Conservation (phyloP, 2,329 filamentous ascomycete genomes). For the Pleurostoma richardsiae region DNA sequence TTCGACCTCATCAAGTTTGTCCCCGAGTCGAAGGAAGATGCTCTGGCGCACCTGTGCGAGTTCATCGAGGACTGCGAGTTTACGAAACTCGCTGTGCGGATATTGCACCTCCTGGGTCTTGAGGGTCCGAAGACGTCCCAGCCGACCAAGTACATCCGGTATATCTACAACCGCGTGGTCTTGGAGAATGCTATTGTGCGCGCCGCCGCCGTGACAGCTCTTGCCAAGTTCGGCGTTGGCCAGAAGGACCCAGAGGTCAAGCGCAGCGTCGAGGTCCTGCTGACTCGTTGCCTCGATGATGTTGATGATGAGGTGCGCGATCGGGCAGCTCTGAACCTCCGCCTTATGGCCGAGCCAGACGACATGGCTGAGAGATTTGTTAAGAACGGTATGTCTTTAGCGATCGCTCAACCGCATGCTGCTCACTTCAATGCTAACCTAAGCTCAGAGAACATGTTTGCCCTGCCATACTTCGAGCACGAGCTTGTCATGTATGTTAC, state of each 20-base stretch:
- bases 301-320: conserved; percentile 97
- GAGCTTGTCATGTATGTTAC: conserved; percentile 98
- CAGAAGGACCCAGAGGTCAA: conserved; percentile 97
- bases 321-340: conserved; percentile 85
- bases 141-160: conserved; percentile 97
- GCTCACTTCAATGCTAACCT: conserved; percentile 19
- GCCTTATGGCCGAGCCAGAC: conserved; percentile 88
- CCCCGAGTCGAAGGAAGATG: conserved; percentile 75
- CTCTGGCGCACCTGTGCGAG: conserved; percentile 91
- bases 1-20: conserved; percentile 99
- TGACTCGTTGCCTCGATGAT: conserved; percentile 91
- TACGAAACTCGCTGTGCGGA: conserved; percentile 92
- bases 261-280: conserved; percentile 86
- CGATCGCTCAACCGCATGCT: no score
- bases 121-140: conserved; percentile 94
- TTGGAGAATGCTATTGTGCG: conserved; percentile 94
- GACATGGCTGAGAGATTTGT: conserved; percentile 83
- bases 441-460: conserved; percentile 80
- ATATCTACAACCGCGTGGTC: conserved; percentile 98
- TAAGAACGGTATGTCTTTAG: conserved; percentile 68
- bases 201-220: conserved; percentile 88
- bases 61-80: conserved; percentile 99
- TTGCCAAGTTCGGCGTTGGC: conserved; percentile 95
- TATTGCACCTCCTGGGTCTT: conserved; percentile 86
- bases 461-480: conserved; percentile 90